phyloP scores from a whole-genome alignment of 192 early-diverging fungal species.

The Gaertneriomyces sp. region DNA sequence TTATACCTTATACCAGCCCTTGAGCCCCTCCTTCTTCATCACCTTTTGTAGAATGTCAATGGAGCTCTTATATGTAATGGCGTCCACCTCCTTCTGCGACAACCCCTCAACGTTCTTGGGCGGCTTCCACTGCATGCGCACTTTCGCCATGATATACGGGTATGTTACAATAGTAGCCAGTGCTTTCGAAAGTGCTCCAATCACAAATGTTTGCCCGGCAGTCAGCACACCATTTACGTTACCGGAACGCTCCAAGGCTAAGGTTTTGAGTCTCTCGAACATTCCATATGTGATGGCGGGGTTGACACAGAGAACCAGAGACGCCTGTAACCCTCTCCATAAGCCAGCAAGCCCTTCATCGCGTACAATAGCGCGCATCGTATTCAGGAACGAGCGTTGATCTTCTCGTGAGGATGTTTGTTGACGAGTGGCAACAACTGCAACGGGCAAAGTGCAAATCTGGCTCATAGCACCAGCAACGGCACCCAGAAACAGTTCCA shows the following conservation, averaged over 20 bases:
- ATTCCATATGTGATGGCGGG: conserved; percentile 97
- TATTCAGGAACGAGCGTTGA: conserved; percentile 59
- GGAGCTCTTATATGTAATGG: conserved; percentile 71
- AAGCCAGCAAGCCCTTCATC: conserved; percentile 77
- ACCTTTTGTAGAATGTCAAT: conserved; percentile 83
- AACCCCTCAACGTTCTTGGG: conserved; percentile 46
- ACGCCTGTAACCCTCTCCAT: conserved; percentile 91
- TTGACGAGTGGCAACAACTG: conserved; percentile 90
- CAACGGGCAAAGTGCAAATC: conserved; percentile 86
- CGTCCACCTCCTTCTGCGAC: conserved; percentile 43
- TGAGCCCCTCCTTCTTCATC: conserved; percentile 71
- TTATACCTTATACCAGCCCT: conserved; percentile 89
- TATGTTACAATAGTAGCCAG: conserved; percentile 74
- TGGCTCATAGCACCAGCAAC: conserved; percentile 85
- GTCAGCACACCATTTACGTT: conserved; percentile 44
- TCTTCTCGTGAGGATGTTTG: conserved; percentile 74
- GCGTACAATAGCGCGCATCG: conserved; percentile 64
- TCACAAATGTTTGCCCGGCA: conserved; percentile 82
- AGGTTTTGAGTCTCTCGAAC: conserved; percentile 75
- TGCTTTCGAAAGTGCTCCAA: conserved; percentile 91
- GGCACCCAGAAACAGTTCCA: conserved; percentile 87
- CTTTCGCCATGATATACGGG: conserved; percentile 99
- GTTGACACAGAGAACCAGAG: conserved; percentile 86
- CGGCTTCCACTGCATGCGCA: conserved; percentile 75
- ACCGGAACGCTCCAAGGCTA: conserved; percentile 21